phyloP scores from a whole-genome alignment of 2,329 filamentous ascomycete species.

The Arthrobotrys pseudoclavata region DNA sequence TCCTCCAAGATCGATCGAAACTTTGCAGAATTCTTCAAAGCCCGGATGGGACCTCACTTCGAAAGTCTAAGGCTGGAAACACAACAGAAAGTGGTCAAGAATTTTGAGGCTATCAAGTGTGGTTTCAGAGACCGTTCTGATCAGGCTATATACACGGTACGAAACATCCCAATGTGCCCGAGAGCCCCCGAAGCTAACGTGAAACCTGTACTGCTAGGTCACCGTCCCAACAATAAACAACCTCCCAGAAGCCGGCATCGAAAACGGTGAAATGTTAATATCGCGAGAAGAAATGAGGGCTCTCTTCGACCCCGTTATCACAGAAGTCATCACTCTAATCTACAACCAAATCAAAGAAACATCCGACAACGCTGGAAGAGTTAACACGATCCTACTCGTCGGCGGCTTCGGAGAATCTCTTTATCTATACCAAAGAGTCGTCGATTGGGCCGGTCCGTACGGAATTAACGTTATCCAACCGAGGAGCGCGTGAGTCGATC shows the following conservation, averaged over 20 bases:
- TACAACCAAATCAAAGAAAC: constrained; percentile 61
- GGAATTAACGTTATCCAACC: constrained; percentile 56
- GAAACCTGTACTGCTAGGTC: constrained; percentile 26
- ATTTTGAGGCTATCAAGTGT: constrained; percentile 61
- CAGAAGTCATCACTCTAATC: constrained; percentile 61
- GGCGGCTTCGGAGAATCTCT: constrained; percentile 63
- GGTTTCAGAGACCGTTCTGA: constrained; percentile 60
- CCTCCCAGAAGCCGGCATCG: constrained; percentile 54
- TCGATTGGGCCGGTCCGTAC: constrained; percentile 51
- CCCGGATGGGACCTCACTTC: constrained; percentile 54
- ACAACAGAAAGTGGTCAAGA: constrained; percentile 60
- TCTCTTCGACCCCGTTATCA: constrained; percentile 62
- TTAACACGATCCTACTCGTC: constrained; percentile 61
- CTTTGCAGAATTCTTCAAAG: constrained; percentile 53
- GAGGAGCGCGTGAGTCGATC: constrained; percentile 49
- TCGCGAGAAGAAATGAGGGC: constrained; percentile 61
- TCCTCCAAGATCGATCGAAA: constrained; percentile 56
- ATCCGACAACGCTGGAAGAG: constrained; percentile 51
- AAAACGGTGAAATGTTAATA: constrained; percentile 56
- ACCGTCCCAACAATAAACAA: constrained; percentile 58
- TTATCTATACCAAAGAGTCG: constrained; percentile 61
- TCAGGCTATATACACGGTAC: constrained; percentile 53
- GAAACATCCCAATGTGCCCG: background rate
- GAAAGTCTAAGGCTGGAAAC: constrained; percentile 46
- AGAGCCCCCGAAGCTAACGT: background rate